Conservation (phyloP, 2,329 filamentous ascomycete genomes). For the Clarireedia sp. region DNA sequence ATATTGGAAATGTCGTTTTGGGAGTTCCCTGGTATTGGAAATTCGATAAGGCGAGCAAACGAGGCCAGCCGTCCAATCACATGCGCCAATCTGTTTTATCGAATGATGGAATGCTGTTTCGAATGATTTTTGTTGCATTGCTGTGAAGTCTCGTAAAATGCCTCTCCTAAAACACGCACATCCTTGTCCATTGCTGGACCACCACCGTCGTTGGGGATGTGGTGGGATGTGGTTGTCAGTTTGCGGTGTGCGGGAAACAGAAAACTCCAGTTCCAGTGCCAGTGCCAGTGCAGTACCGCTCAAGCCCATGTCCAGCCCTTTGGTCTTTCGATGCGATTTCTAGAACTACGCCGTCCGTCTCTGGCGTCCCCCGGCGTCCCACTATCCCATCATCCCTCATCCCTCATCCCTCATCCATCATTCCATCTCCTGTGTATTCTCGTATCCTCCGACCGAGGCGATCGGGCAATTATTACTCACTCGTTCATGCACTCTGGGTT, state of each 20-base stretch:
- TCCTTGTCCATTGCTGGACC: too few relatives aligned
- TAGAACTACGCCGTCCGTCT: too few relatives aligned
- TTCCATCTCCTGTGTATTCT: not conserved
- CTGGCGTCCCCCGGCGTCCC: not conserved
- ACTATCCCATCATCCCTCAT: not conserved
- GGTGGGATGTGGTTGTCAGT: too few relatives aligned
- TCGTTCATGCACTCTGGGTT: not conserved
- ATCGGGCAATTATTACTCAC: constrained; percentile 4
- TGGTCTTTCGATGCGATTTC: not conserved
- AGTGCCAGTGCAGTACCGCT: too few relatives aligned
- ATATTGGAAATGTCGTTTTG: not conserved
- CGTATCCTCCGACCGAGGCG: constrained; percentile 3
- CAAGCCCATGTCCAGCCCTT: too few relatives aligned
- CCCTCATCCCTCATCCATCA: not conserved
- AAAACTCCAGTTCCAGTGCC: too few relatives aligned
- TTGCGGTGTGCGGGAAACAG: too few relatives aligned
- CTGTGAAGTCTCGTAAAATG: too few relatives aligned
- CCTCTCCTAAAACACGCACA: too few relatives aligned
- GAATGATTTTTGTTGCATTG: too few relatives aligned
- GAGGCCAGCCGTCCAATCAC: not conserved
- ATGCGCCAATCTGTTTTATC: not conserved
- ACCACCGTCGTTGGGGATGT: too few relatives aligned
- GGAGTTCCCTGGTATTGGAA: not conserved
- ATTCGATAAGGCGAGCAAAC: not conserved
- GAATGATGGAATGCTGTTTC: too few relatives aligned